Evolutionary conservation across 2,329 filamentous ascomycete genomes (phyloP).

Genomic region (Exophiala viscosa): DNA sequence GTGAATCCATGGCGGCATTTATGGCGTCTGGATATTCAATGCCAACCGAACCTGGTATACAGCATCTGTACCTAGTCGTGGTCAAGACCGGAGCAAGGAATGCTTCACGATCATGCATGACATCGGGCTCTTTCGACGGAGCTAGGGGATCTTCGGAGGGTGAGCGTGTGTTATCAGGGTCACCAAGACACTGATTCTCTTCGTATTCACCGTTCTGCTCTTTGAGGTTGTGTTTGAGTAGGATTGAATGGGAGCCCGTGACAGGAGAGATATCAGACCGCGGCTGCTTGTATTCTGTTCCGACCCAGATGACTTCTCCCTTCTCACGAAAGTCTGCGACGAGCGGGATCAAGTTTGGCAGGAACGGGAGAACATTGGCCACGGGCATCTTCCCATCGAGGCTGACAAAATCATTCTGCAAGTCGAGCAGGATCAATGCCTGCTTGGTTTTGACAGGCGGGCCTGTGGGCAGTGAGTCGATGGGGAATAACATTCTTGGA

Average conservation of each 20-base stretch:
- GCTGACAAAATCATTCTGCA: conserved; percentile 85
- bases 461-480: conserved; percentile 26
- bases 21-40: conserved; percentile 50
- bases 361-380: conserved; percentile 59
- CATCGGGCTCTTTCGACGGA: conserved; percentile 8
- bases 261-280: conserved; percentile 54
- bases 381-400: conserved; percentile 65
- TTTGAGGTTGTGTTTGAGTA: conserved; percentile 21
- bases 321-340: conserved; percentile 68
- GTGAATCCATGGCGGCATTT: conserved; percentile 48
- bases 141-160: conserved; percentile 16
- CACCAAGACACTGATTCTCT: conserved; percentile 9
- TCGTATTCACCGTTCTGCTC: conserved; percentile 5
- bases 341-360: conserved; percentile 64
- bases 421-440: conserved; percentile 77
- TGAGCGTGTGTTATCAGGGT: conserved; percentile 12
- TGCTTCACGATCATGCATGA: conserved; percentile 39
- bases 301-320: conserved; percentile 79
- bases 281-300: conserved; percentile 66
- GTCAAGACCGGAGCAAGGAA: conserved; percentile 33
- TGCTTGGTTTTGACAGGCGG: conserved; percentile 57
- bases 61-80: conserved; percentile 35
- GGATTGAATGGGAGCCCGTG: conserved; percentile 43
- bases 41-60: conserved; percentile 41
- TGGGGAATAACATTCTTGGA: conserved; percentile 24